Percentiles rank a stretch among this genome's conserved stretches.
phyloP scores from a whole-genome alignment of 2,329 filamentous ascomycete species.

The Epichloe amarillans region DNA sequence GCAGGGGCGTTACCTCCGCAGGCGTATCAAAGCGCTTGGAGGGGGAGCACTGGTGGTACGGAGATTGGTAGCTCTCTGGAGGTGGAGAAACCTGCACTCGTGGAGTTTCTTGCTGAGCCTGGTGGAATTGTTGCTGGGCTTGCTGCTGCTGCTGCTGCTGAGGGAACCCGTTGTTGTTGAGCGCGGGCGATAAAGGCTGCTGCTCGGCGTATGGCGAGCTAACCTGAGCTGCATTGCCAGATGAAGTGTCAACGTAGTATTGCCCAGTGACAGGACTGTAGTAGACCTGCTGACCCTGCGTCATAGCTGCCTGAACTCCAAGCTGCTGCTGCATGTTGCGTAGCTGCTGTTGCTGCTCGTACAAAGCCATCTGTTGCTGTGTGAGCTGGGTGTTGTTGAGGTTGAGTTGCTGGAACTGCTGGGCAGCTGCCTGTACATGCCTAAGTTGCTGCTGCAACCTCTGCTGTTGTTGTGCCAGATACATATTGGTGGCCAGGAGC shows the following conservation, averaged over 20 bases:
- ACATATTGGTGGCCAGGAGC: conserved; percentile 80
- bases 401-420: conserved; percentile 69
- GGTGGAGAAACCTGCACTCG: conserved; percentile 75
- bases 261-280: conserved; percentile 81
- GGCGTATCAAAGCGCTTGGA: conserved; percentile 57
- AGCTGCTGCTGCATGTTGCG: conserved; percentile 28
- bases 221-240: conserved; percentile 29
- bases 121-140: conserved; percentile 23
- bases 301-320: conserved; percentile 22
- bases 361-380: conserved; percentile 35
- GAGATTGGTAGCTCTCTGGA: conserved; percentile 39
- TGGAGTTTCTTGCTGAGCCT: conserved; percentile 44
- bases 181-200: conserved; percentile 25
- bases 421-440: conserved; percentile 67
- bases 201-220: conserved; percentile 31
- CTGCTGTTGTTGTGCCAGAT: conserved; percentile 88
- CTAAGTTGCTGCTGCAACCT: conserved; percentile 87
- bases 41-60: conserved; percentile 42
- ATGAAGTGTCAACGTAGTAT: conserved; percentile 62
- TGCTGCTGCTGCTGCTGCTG: conserved; percentile 30
- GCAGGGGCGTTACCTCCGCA: conserved; percentile 55
- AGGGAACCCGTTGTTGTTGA: conserved; percentile 16
- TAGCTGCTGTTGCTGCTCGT: conserved; percentile 29
- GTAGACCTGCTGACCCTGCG: conserved; percentile 63
- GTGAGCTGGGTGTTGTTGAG: conserved; percentile 38